Conservation (phyloP, 2,329 filamentous ascomycete genomes). For the Gaeumannomyces tritici region DNA sequence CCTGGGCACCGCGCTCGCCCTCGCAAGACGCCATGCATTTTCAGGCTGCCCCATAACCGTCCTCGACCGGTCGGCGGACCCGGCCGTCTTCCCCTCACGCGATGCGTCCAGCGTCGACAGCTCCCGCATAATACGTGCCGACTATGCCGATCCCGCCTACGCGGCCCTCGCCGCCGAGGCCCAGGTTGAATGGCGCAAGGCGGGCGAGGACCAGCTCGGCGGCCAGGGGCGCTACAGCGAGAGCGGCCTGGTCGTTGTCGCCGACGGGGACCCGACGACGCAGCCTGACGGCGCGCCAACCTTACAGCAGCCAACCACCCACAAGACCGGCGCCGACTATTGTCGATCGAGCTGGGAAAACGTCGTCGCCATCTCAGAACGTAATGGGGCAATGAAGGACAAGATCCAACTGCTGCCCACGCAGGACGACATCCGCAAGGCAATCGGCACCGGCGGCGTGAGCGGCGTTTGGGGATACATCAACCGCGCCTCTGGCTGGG, state of each 20-base stretch:
- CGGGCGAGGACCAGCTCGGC: conserved; percentile 43
- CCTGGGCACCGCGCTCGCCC: conserved; percentile 52
- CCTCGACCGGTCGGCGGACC: conserved; percentile 41
- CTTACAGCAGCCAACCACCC: conserved; percentile 5
- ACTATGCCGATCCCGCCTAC: conserved; percentile 78
- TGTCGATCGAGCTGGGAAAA: conserved; percentile 52
- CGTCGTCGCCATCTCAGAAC: conserved; percentile 38
- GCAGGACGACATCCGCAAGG: conserved; percentile 30
- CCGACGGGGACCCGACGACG: conserved; percentile 27
- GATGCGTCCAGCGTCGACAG: conserved; percentile 54
- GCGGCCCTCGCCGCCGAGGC: conserved; percentile 62
- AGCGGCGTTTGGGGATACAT: conserved; percentile 62
- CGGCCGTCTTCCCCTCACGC: conserved; percentile 46
- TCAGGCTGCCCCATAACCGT: conserved; percentile 44
- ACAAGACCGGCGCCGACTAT: conserved; percentile 45
- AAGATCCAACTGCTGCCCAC: conserved; percentile 35
- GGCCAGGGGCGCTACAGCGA: conserved; percentile 60
- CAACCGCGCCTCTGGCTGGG: conserved; percentile 71
- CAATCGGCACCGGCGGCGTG: conserved; percentile 34
- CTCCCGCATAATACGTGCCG: conserved; percentile 56
- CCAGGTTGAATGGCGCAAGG: conserved; percentile 58
- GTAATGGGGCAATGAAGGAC: conserved; percentile 23
- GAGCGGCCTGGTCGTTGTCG: conserved; percentile 57
- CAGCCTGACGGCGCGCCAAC: not conserved
- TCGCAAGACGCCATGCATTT: conserved; percentile 53